Base-by-base conservation (phyloP, 495 filamentous ascomycete species). In the Daldinia vernicosa region DNA sequence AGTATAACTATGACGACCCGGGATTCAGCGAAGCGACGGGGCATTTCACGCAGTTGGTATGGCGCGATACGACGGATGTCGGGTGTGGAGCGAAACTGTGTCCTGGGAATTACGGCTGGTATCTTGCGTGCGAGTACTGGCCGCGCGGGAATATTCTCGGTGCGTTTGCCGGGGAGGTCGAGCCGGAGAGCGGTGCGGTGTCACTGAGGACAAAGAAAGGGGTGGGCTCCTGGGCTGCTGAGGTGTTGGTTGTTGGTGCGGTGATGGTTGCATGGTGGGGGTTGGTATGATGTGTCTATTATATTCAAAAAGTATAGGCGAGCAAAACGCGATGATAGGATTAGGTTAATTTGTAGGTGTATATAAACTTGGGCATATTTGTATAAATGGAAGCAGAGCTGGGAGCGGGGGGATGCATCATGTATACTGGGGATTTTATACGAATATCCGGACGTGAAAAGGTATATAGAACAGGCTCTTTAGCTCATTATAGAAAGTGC, bases 11-110 rank as follows among this genome's bases (percentile, higher is more conserved):
- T 78, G 67, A 19, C 14, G 57, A 72, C 7, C 82, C 85, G 0
- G 84, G 81, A 0, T 94, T 91, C 76, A 80, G 67, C 7, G 84
- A 91, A 66, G 71, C 79, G 17, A 93, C 92, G n/a, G 93, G 92
- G 0, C 92, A 96, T 79, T 96, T 93, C 77, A 93, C 92, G 27
- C 92, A 94, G 82, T 76, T 96, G 47, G 92, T 95, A 1, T 96
- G 93, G 93, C 88, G 86, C 77, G 80, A 82, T 35, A 93, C 91
- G 9, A 89, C 78, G 19, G 78, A 84, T 50, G 86, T 94, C 0
- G 93, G 93, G 7, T 96, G 93, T 76, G 91, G 85, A 37, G 79
- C 85, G 47, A 78, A 82, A 60, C 76, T 88, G 63, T 95, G 92
- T 63, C 71, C 76, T 3, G 84, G 81, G 22, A 80, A 80, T 40